Conservation (phyloP, 2,329 filamentous ascomycete genomes). For the Penicillium sp. region DNA sequence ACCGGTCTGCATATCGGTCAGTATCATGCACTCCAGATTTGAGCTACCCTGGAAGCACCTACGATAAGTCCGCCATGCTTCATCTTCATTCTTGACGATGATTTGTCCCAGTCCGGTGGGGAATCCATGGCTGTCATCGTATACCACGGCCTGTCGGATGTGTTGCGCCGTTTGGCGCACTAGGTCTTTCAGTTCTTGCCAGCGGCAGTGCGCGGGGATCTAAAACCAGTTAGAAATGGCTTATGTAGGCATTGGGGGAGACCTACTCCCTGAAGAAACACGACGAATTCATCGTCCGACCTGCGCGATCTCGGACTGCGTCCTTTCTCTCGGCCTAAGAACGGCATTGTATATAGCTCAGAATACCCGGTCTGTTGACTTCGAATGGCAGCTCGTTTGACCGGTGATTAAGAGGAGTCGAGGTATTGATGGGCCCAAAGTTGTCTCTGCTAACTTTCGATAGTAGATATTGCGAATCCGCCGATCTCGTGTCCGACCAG, state of each 20-base stretch:
- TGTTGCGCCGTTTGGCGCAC: slow-evolving; percentile 46
- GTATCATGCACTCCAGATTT: neutral
- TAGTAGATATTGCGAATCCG: neutral
- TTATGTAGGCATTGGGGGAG: neutral
- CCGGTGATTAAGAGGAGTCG: neutral
- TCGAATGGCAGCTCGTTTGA: neutral
- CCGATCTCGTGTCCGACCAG: neutral
- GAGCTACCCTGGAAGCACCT: slow-evolving; percentile 12
- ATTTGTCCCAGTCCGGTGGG: slow-evolving; percentile 46
- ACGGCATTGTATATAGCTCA: slow-evolving; percentile 28
- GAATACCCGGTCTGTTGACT: neutral
- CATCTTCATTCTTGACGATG: slow-evolving; percentile 47
- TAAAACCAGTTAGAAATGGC: slow-evolving; percentile 18
- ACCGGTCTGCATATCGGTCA: slow-evolving; percentile 35
- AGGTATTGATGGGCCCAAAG: neutral
- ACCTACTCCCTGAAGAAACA: slow-evolving; percentile 46
- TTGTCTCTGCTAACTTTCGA: neutral
- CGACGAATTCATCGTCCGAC: slow-evolving; percentile 46
- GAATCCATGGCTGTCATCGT: slow-evolving; percentile 44
- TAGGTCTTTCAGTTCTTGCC: slow-evolving; percentile 48
- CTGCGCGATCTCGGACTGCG: slow-evolving; percentile 31
- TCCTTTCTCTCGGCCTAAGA: slow-evolving; percentile 33
- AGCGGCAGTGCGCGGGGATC: slow-evolving; percentile 46
- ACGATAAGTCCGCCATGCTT: slow-evolving; percentile 47
- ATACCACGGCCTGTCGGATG: slow-evolving; percentile 47